Conservation (phyloP, 2,329 filamentous ascomycete genomes). For the Cytospora piceicola region DNA sequence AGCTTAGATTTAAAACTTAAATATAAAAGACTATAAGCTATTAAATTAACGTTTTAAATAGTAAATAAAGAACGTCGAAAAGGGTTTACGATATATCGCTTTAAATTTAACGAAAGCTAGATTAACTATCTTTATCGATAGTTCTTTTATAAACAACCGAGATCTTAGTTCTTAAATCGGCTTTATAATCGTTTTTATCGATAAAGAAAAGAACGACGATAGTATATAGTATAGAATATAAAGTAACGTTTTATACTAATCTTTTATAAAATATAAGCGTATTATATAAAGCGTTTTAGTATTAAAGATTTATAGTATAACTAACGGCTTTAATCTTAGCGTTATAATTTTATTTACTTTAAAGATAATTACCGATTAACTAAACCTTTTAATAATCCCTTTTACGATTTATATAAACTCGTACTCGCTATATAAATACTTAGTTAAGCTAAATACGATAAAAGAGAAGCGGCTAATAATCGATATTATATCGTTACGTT, state of each 20-base stretch:
- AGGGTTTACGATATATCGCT: too few species aligned
- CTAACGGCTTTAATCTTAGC: conserved; percentile 27
- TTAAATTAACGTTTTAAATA: too few species aligned
- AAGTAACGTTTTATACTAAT: conserved; percentile 31
- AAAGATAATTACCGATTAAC: not conserved
- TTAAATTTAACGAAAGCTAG: too few species aligned
- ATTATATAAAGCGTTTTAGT: conserved; percentile 30
- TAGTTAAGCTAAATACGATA: conserved; percentile 30
- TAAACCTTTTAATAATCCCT: conserved; percentile 9
- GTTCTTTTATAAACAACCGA: not conserved
- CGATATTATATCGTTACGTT: conserved; percentile 32
- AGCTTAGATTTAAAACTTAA: too few species aligned
- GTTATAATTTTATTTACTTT: conserved; percentile 22
- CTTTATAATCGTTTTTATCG: not conserved
- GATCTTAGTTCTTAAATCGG: not conserved
- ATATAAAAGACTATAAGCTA: too few species aligned
- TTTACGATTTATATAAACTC: conserved; percentile 31
- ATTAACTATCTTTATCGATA: not conserved
- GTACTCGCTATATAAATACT: conserved; percentile 31
- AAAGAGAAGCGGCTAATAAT: conserved; percentile 34
- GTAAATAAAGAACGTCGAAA: too few species aligned
- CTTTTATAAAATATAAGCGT: conserved; percentile 28
- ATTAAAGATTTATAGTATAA: conserved; percentile 30
- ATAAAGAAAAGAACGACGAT: too few species aligned
- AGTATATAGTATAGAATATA: too few species aligned